A percentile compares a stretch with the other conserved stretches of the same genome.
phyloP scores from a whole-genome alignment of 2,329 filamentous ascomycete genomes.

The Verticillium alfalfae region DNA sequence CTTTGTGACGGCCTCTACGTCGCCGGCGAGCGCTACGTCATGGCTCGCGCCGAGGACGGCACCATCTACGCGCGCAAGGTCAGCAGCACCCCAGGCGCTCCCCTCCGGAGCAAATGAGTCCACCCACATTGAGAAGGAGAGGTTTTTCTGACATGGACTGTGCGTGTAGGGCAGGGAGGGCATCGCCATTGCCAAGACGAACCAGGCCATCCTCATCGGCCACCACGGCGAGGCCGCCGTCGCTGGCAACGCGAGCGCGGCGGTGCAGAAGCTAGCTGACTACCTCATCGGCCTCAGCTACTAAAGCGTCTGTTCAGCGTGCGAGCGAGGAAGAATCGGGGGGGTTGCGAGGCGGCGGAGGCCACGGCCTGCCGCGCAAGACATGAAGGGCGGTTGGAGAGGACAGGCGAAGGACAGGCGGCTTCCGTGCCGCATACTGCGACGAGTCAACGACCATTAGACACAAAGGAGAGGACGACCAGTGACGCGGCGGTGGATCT shows the following conservation, averaged over 20 bases:
- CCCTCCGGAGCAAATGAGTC: no score
- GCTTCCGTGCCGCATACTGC: neutral
- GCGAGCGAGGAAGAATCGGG: neutral
- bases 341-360: neutral
- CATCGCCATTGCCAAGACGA: constrained; percentile 78
- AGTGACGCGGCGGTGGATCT: constrained; percentile 6
- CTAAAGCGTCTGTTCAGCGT: constrained; percentile 38
- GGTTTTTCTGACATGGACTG: neutral
- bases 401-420: neutral
- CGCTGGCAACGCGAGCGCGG: constrained; percentile 70
- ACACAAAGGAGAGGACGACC: neutral
- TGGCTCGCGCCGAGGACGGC: constrained; percentile 69
- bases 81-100: constrained; percentile 10
- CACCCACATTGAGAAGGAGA: neutral
- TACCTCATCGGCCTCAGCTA: constrained; percentile 78
- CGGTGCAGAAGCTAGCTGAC: constrained; percentile 78
- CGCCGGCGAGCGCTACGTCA: constrained; percentile 71
- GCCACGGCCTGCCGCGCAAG: neutral
- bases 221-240: constrained; percentile 74
- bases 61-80: constrained; percentile 86
- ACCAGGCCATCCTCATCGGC: constrained; percentile 79
- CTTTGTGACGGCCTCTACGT: constrained; percentile 70
- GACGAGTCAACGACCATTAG: constrained; percentile 3
- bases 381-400: neutral
- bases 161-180: constrained; percentile 64